phyloP scores from a whole-genome alignment of 2,329 filamentous ascomycete genomes.

The Cladophialophora yegresii region DNA sequence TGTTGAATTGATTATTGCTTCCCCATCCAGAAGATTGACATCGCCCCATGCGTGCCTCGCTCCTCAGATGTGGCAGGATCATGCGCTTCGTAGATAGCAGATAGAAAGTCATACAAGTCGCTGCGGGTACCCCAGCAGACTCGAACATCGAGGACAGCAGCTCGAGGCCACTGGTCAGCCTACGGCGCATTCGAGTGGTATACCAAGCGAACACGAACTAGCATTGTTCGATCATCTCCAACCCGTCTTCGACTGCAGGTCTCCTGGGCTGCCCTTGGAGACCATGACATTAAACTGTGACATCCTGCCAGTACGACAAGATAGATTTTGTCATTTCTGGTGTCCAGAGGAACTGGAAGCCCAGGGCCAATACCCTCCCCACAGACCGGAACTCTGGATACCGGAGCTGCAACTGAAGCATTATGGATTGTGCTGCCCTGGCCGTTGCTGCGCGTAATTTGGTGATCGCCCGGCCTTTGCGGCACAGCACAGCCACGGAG shows the following conservation, averaged over 20 bases:
- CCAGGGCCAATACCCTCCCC: neutral
- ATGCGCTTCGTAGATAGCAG: neutral
- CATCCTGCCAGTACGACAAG: constrained; percentile 7
- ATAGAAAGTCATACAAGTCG: neutral
- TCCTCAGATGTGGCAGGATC: neutral
- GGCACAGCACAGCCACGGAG: constrained; percentile 8
- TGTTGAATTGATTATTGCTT: neutral
- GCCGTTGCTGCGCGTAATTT: neutral
- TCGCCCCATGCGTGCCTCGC: neutral
- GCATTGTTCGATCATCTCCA: constrained; percentile 10
- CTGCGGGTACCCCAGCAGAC: neutral
- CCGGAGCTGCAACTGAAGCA: constrained; percentile 8
- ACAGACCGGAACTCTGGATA: constrained; percentile 6
- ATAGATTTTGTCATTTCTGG: constrained; percentile 6
- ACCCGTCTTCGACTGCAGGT: constrained; percentile 2
- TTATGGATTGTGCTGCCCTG: too few species aligned
- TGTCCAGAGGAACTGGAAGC: constrained; percentile 12
- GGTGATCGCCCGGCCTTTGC: constrained; percentile 12
- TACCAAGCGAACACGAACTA: neutral
- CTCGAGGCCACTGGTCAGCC: neutral
- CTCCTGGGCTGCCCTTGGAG: neutral
- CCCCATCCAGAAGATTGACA: neutral
- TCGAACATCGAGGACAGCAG: neutral
- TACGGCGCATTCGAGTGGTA: neutral
- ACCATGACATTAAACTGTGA: neutral